These are phyloP conservation scores for Blastocladiella emersonii DNA, from an alignment of 371 early-diverging fungal genomes.

Conservation along the genomic window DNA sequence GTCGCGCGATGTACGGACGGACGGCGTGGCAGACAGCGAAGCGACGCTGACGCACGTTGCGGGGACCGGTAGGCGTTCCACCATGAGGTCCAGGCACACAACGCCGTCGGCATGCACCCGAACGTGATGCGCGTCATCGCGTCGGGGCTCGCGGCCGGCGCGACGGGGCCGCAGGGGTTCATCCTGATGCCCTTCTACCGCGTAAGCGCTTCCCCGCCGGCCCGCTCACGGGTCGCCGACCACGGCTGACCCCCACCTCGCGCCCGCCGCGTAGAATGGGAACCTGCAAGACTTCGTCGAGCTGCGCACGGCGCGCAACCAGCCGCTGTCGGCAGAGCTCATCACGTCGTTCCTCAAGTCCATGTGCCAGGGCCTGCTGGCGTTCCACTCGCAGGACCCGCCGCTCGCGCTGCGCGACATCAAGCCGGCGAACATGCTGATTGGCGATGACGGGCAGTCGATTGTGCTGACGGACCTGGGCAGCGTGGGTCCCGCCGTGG, in stretches of 20 bases:
- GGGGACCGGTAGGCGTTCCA: background rate
- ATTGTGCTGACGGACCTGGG: background rate
- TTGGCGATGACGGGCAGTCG: background rate
- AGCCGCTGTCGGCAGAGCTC: background rate
- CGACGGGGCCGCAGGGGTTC: background rate
- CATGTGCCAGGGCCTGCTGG: background rate
- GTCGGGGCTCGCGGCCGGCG: background rate
- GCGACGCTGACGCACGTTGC: background rate
- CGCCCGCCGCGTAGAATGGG: background rate
- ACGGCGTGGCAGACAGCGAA: background rate
- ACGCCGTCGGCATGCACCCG: background rate
- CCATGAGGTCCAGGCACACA: background rate
- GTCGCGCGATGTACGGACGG: background rate
- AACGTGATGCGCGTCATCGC: background rate
- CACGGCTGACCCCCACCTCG: background rate
- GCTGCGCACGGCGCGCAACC: background rate
- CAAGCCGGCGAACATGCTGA: background rate
- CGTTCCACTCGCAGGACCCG: background rate
- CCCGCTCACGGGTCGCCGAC: no score
- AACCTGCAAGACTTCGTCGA: background rate
- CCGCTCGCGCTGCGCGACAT: background rate
- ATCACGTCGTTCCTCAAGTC: background rate
- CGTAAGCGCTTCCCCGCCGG: background rate
- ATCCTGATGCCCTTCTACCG: background rate
- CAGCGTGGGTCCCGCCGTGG: background rate